Percentiles rank a stretch among this genome's conserved stretches.
These are phyloP conservation scores for Botrytis hyacinthi DNA, from an alignment of 2,329 filamentous ascomycete species.

Conservation along the genomic window DNA sequence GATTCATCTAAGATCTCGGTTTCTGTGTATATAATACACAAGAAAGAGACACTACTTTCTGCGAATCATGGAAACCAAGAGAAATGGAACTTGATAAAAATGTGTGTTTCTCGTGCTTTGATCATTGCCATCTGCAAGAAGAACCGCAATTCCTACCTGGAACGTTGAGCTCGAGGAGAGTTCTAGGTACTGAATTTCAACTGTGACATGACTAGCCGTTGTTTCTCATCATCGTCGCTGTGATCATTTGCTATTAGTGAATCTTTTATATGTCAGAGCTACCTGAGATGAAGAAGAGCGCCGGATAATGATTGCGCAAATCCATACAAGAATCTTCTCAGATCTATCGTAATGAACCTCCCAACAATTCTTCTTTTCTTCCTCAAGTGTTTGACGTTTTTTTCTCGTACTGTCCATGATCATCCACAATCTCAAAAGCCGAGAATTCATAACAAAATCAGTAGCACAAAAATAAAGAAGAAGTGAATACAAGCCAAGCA, in stretches of 20 bases:
- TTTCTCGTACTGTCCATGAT: no score
- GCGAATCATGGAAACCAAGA: no score
- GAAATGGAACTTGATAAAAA: not conserved
- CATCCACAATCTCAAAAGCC: not conserved
- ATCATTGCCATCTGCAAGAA: not conserved
- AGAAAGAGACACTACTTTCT: not conserved
- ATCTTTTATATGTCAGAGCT: not conserved
- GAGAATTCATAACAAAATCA: not conserved
- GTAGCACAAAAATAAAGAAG: not conserved
- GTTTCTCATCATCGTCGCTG: not conserved
- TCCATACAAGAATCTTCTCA: not conserved
- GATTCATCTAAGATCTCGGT: not conserved
- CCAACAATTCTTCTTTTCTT: no score
- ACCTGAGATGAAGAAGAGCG: not conserved
- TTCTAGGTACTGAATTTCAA: not conserved
- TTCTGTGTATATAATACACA: not conserved
- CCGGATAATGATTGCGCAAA: not conserved
- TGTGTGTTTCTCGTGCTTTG: not conserved
- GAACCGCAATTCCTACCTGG: fast-evolving
- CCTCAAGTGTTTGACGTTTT: no score
- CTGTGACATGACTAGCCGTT: not conserved
- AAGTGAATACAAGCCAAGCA: not conserved
- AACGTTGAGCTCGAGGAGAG: not conserved
- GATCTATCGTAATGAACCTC: not conserved
- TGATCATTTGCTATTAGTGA: not conserved